Evolutionary conservation across 2,329 filamentous ascomycete species (phyloP), one percentile per base, ranked within the genome.

Genomic region (Dactylellina parvicollis): DNA sequence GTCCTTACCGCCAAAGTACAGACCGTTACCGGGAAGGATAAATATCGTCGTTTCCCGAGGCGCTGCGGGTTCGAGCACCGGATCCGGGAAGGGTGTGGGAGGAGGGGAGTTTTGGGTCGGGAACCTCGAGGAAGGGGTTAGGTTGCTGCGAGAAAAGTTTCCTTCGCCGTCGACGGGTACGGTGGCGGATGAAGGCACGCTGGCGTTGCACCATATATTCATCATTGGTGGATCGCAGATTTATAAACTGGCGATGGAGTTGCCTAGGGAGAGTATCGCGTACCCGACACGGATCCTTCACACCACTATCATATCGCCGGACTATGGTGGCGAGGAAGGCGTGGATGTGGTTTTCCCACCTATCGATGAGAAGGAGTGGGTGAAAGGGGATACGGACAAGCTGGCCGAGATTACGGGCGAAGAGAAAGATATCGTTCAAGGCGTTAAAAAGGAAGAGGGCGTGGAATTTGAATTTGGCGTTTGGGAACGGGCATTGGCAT

Each of bases 201-300:
- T 77, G 76, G 44, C 78, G 75, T 10, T 88, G 32, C 86, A 84
- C 7, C 86, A 86, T 77, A 85, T 92, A 2, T 98, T 93, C 80
- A 86, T 98, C 44, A 97, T 99, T 78, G 95, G 95, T 22, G 95
- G 95, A 3, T 90, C 88, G 64, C 90, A 92, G 82, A 89, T 98
- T 76, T 99, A 98, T 81, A 83, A 83, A 38, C 86, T 88, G 20
- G 89, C 92, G 12, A 83, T 98, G 78, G 79, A 82, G 76, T 77
- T 87, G 66, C 79, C 81, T 42, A 84, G 87, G 79, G 40, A 49
- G 1, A 69, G 50, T 14, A 16, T 34, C 3, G 70, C 61, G 2
- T 74, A 57, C 38, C 49, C 62, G 28, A 84, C 88, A 42, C 85
- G 83, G 77, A 82, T 88, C 40, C 85, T 95, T 61, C 80, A 95